Percentiles rank a stretch among this genome's conserved stretches.
phyloP scores from a whole-genome alignment of 2,329 filamentous ascomycete species.

The Acrocalymma vagum region DNA sequence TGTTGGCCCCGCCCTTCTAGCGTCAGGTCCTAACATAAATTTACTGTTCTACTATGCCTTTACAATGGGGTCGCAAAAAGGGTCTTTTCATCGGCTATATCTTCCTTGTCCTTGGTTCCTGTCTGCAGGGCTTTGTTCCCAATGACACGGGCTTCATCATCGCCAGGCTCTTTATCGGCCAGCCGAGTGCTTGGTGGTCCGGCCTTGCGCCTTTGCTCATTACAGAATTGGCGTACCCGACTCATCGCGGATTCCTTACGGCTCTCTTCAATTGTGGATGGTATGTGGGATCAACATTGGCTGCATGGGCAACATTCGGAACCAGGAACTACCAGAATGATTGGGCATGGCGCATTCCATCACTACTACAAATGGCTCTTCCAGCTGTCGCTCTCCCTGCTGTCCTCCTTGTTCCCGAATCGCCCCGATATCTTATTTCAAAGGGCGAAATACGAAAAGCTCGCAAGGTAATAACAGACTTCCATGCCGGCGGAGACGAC shows the following conservation, averaged over 20 bases:
- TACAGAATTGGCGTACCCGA: slow-evolving; percentile 52
- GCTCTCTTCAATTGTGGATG: slow-evolving; percentile 45
- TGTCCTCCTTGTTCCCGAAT: slow-evolving; percentile 45
- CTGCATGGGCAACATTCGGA: slow-evolving; percentile 57
- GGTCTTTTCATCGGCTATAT: slow-evolving; percentile 39
- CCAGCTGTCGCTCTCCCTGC: slow-evolving; percentile 47
- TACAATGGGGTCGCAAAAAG: slow-evolving; percentile 42
- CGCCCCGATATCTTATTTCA: slow-evolving; percentile 56
- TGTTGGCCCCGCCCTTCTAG: no score
- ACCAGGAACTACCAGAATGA: slow-evolving; percentile 45
- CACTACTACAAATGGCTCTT: slow-evolving; percentile 45
- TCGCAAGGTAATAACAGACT: background rate
- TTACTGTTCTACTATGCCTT: no score
- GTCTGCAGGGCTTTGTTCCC: slow-evolving; percentile 12
- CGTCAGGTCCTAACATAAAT: no score
- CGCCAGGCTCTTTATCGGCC: slow-evolving; percentile 47
- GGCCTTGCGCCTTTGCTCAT: slow-evolving; percentile 45
- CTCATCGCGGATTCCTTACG: slow-evolving; percentile 45
- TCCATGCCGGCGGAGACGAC: background rate
- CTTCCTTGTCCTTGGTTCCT: slow-evolving; percentile 38
- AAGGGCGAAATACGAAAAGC: slow-evolving; percentile 42
- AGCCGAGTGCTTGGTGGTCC: slow-evolving; percentile 39
- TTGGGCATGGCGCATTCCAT: slow-evolving; percentile 56
- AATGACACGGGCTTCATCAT: slow-evolving; percentile 45
- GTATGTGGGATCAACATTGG: slow-evolving; percentile 24